Evolutionary conservation across 345 rosid species (phyloP).

Genomic region (Punica granatum): DNA sequence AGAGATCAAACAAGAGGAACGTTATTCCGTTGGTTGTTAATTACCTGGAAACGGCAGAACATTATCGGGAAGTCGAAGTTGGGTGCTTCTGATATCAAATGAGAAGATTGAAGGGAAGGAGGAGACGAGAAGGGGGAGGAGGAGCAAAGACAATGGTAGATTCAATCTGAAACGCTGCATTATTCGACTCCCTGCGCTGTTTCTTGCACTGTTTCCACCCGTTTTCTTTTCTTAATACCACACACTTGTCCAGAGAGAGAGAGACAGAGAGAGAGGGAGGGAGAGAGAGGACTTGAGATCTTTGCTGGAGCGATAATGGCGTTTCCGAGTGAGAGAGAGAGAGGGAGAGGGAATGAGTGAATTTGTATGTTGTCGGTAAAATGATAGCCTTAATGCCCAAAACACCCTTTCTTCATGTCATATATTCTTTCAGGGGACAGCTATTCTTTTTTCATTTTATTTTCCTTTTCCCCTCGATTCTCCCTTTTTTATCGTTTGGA

Average conservation of each 20-base stretch:
- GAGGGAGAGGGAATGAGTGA: neutral
- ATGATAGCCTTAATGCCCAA: neutral
- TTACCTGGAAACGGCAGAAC: neutral
- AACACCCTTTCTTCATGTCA: too few relatives aligned
- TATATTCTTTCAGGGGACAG: too few relatives aligned
- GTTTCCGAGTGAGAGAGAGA: neutral
- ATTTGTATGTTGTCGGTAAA: conserved; percentile 1
- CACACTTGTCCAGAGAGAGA: conserved; percentile 1
- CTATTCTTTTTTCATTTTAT: neutral
- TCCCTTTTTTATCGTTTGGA: too few relatives aligned
- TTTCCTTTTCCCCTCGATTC: too few relatives aligned
- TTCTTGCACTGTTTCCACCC: neutral
- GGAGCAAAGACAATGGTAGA: neutral
- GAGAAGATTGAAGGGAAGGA: neutral
- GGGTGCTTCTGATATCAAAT: neutral
- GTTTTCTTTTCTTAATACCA: neutral
- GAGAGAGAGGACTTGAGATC: too few relatives aligned
- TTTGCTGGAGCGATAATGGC: neutral
- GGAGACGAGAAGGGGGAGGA: conserved; percentile 7
- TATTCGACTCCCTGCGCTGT: neutral
- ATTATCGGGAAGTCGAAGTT: neutral
- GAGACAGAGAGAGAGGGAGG: neutral
- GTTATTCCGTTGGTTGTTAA: neutral
- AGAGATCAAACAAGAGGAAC: neutral
- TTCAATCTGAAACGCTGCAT: conserved; percentile 7